Percentiles rank a stretch among this genome's conserved stretches.
These are phyloP conservation scores for Ceratobasidium sp. DNA, from an alignment of 1,284 basidiomycete species.

Conservation along the genomic window DNA sequence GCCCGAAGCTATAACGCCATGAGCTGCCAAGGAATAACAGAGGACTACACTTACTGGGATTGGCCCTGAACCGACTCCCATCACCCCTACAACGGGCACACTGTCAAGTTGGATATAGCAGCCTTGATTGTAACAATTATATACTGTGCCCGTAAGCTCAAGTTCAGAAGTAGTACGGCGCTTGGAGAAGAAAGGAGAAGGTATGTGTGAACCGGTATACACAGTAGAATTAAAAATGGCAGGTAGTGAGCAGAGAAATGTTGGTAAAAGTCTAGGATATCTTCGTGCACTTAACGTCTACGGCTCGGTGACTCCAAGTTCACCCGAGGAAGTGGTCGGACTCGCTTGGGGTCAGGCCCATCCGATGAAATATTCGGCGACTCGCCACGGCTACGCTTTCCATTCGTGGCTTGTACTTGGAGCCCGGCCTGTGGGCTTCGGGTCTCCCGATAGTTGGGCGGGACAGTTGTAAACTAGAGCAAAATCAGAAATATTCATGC, in stretches of 20 bases:
- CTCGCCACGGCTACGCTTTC: constrained; percentile 31
- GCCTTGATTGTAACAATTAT: not conserved
- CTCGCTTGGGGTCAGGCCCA: constrained; percentile 19
- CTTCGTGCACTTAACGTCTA: not conserved
- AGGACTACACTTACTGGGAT: not conserved
- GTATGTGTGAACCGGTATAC: constrained; percentile 2
- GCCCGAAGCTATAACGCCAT: not conserved
- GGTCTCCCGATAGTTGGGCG: constrained; percentile 35
- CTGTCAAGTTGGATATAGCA: not conserved
- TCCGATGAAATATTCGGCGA: constrained; percentile 17
- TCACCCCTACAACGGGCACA: not conserved
- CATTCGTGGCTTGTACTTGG: constrained; percentile 6
- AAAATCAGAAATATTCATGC: not conserved
- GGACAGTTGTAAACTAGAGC: constrained; percentile 33
- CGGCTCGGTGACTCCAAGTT: constrained; percentile 23
- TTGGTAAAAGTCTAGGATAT: not conserved
- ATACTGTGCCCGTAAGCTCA: not conserved
- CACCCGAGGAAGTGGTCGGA: constrained; percentile 1
- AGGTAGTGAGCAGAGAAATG: not conserved
- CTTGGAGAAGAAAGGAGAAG: not conserved
- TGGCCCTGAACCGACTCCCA: not conserved
- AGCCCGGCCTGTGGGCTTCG: constrained; percentile 12
- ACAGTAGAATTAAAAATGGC: not conserved
- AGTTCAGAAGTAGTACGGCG: not conserved
- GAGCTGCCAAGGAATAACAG: not conserved